These are phyloP conservation scores for Tricholoma sp. DNA, from an alignment of 768 basidiomycete genomes.

Conservation along the genomic window DNA sequence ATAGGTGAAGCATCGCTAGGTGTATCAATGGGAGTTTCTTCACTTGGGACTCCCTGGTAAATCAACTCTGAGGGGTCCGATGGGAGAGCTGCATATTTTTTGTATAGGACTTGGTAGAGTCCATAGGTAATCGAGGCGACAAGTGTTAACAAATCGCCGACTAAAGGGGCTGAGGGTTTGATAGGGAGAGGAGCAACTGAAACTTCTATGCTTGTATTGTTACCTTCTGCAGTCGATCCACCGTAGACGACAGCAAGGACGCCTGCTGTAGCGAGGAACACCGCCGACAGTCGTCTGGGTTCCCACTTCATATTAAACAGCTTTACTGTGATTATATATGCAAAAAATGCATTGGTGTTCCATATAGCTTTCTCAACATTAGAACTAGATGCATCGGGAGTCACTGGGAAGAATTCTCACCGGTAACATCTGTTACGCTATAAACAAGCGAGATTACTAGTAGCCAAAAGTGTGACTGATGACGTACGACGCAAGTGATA, in stretches of 20 bases:
- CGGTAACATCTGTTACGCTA: conserved; percentile 81
- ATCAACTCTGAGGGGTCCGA: conserved; percentile 49
- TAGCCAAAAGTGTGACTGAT: conserved; percentile 4
- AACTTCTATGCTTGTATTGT: conserved; percentile 7
- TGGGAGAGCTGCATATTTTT: conserved; percentile 67
- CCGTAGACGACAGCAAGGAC: conserved; percentile 82
- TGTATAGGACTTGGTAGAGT: conserved; percentile 83
- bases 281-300: conserved; percentile 58
- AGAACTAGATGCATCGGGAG: conserved; percentile 10
- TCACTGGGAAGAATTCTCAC: conserved; percentile 23
- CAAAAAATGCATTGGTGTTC: conserved; percentile 90
- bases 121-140: conserved; percentile 68
- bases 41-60: conserved; percentile 42
- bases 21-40: conserved; percentile 16
- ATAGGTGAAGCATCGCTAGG: conserved; percentile 5
- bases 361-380: conserved; percentile 48
- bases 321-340: conserved; percentile 80
- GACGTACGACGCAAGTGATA: conserved; percentile 69
- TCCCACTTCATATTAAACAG: conserved; percentile 64
- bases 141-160: conserved; percentile 74
- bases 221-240: conserved; percentile 33
- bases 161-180: conserved; percentile 47
- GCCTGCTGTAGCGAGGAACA: conserved; percentile 76
- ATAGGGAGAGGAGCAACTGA: conserved; percentile 9
- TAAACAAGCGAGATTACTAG: not conserved